Percentiles rank a stretch among this genome's conserved stretches.
These are phyloP conservation scores for Neltuma alba DNA, from an alignment of 306 rosid species.

Conservation along the genomic window DNA sequence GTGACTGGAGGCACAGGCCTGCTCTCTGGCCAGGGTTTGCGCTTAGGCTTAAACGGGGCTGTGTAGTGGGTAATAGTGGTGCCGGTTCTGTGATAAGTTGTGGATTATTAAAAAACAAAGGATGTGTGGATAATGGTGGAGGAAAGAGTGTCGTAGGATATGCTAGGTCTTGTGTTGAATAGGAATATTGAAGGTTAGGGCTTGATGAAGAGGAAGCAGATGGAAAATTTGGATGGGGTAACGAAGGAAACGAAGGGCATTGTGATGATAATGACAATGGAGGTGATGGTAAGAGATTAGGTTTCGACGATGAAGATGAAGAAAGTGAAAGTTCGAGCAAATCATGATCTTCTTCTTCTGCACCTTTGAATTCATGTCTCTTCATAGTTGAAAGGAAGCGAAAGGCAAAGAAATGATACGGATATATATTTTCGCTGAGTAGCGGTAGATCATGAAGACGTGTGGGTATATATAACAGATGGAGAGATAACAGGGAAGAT, in stretches of 20 bases:
- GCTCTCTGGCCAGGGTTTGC: not conserved
- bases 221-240: not conserved
- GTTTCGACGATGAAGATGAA: not conserved
- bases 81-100: not conserved
- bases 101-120: not conserved
- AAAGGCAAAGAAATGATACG: not conserved
- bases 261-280: too few relatives aligned
- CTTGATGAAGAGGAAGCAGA: not conserved
- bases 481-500: too few relatives aligned
- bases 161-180: not conserved
- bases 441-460: too few relatives aligned
- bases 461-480: too few relatives aligned
- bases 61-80: not conserved
- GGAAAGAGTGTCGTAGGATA: not conserved
- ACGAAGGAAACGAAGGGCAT: not conserved
- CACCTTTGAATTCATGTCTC: not conserved
- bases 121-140: slow-evolving; percentile 8
- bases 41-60: not conserved
- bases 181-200: not conserved
- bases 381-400: not conserved
- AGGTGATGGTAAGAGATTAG: not conserved
- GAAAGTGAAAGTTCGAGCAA: not conserved
- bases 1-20: not conserved
- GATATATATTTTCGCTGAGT: not conserved
- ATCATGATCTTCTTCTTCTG: not conserved